Evolutionary conservation across 805 yeast species (phyloP).

Genomic region (Schwanniomyces vanrijiae): DNA sequence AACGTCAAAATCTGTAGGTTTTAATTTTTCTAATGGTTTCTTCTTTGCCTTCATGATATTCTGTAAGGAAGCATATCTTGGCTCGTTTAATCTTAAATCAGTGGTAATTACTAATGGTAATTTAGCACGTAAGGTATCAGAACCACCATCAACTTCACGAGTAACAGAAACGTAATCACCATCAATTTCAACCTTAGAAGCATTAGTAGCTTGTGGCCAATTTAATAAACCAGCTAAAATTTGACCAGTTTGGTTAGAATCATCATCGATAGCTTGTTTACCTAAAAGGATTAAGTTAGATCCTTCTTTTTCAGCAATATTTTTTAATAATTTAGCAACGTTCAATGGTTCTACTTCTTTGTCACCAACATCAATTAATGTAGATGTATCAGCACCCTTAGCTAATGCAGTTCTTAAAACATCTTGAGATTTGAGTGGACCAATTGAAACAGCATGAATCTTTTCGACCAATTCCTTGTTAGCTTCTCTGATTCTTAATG

Average conservation of each 20-base stretch:
- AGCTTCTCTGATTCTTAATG: slow-evolving; percentile 70
- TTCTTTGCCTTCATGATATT: slow-evolving; percentile 98
- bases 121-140: slow-evolving; percentile 72
- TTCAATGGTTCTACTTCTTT: slow-evolving; percentile 79
- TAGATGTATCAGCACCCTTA: slow-evolving; percentile 88
- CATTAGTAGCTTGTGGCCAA: slow-evolving; percentile 98
- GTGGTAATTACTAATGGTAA: slow-evolving; percentile 89
- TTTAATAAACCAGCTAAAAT: slow-evolving; percentile 89
- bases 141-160: slow-evolving; percentile 95
- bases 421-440: slow-evolving; percentile 84
- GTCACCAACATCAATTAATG: slow-evolving; percentile 77
- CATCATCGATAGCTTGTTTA: slow-evolving; percentile 96
- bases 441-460: slow-evolving; percentile 90
- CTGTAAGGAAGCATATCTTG: slow-evolving; percentile 93
- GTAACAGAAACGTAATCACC: slow-evolving; percentile 67
- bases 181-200: slow-evolving; percentile 73
- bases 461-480: slow-evolving; percentile 68
- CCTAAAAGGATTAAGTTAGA: slow-evolving; percentile 87
- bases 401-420: slow-evolving; percentile 87
- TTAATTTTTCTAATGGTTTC: slow-evolving; percentile 76
- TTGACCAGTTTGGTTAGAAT: slow-evolving; percentile 93
- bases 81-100: slow-evolving; percentile 90
- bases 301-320: slow-evolving; percentile 66
- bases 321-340: slow-evolving; percentile 81
- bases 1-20: slow-evolving; percentile 66